Evolutionary conservation across 768 basidiomycete genomes (phyloP), one percentile per base, ranked within the genome.

Genomic region (Macrolepiota albuminosa): DNA sequence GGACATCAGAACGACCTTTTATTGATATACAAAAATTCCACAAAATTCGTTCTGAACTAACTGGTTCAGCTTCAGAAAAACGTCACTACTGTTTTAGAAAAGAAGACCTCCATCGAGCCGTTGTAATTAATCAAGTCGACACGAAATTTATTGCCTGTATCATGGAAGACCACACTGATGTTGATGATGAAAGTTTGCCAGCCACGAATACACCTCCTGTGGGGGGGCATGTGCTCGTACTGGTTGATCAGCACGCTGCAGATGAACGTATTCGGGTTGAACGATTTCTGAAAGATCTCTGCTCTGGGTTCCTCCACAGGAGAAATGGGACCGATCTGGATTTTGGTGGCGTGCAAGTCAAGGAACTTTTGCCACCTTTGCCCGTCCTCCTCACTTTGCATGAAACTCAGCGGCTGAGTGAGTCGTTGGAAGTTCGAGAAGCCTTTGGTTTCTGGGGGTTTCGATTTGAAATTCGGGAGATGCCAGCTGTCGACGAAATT

Each of bases 211-310:
- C 53, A 39, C 26, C 58, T 39, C 24, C 13, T 34, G 14, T 21
- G 14, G 49, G 47, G 21, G 64, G 72, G 29, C 64, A 64, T 50
- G 63, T 70, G 33, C 80, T 98, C 34, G 77, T 96, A 36, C 79
- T 98, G 54, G 80, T 99, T 50, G 97, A 99, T 75, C 97, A 99
- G 71, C 97, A 99, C 70, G 97, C 97, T 13, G 96, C 95, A n/a
- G 93, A 97, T 69, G 97, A 99, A 73, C 86, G 97, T 24, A 77
- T 98, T 48, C 86, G 95, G 24, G 92, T 98, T 60, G 97, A 99
- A 74, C 73, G 76, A 31, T 89, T 92, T 70, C 78, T 96, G 65
- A 80, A 78, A 62, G 83, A 85, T 50, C 69, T 94, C n/a, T 94
- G 92, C 72, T 70, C 78, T 50, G 87, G 86, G 14, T 93, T 84